Base-by-base conservation (phyloP, 1,284 basidiomycete genomes). In the Mycena sp. region DNA sequence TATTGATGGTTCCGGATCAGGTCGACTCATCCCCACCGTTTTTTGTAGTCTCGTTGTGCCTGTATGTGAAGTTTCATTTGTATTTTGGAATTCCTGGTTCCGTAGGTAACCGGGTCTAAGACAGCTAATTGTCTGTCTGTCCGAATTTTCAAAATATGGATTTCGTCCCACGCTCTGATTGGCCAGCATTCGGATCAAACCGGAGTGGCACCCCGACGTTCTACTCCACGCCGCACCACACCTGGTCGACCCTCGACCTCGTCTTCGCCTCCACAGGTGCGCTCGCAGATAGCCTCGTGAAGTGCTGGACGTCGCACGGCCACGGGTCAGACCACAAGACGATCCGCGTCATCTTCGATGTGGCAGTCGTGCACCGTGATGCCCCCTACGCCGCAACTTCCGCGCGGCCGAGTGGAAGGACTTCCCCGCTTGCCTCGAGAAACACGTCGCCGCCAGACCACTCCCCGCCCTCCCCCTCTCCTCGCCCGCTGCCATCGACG, bases 271-370 rank as follows among this genome's bases (percentile, higher is more conserved):
- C 71, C 1, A 59, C 41, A 9, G 37, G 61, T 0, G 46, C 65
- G 2, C 51, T 67, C 0, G n/a, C 49, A 1, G 64, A 73, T 10
- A 25, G 23, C 9, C 38, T 77, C 17, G 48, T 65, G 14, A 56
- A 64, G 32, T 78, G 76, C 64, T 41, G 68, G 37, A 67, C 67
- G 0, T 10, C 50, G 3, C 62, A 51, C n/a, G 66, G 6, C 26
- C 60, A 11, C 64, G 58, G 51, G 1, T 71, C 76, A 2, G 76
- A 79, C 61, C 78, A 79, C 61, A 64, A 70, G 35, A 76, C 77
- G 3, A 73, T 79, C 0, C 29, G 61, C 10, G 72, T 61, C 6
- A 45, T 38, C 0, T 7, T 77, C 14, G 64, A 72, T 50, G 43
- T 74, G 0, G 14, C 54, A 0, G 11, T 67, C 17, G 41, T 30